Evolutionary conservation across 2,329 filamentous ascomycete genomes (phyloP).

Genomic region (Myriosclerotinia scirpicola): DNA sequence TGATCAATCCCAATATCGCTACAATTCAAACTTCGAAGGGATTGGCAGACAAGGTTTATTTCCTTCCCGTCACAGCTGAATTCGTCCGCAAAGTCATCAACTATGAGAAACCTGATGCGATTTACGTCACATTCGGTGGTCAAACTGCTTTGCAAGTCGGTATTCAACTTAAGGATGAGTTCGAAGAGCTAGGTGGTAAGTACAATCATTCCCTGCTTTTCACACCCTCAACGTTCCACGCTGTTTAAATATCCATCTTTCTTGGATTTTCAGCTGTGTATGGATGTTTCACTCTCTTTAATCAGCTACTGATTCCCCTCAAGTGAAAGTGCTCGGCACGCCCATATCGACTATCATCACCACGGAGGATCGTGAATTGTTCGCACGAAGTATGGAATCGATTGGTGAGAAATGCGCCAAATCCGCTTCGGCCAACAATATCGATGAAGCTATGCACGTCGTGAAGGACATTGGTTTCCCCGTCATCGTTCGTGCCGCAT

Average conservation of each 20-base stretch:
- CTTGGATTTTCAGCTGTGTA: no score
- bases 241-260: not conserved
- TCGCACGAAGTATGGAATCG: slow-evolving; percentile 91
- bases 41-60: slow-evolving; percentile 96
- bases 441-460: slow-evolving; percentile 89
- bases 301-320: not conserved
- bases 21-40: slow-evolving; percentile 97
- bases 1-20: slow-evolving; percentile 97
- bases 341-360: slow-evolving; percentile 77
- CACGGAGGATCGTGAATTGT: slow-evolving; percentile 93
- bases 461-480: slow-evolving; percentile 89
- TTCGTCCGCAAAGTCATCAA: slow-evolving; percentile 98
- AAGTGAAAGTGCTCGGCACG: slow-evolving; percentile 78
- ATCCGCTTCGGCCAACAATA: slow-evolving; percentile 85
- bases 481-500: slow-evolving; percentile 96
- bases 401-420: slow-evolving; percentile 97
- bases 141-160: slow-evolving; percentile 96
- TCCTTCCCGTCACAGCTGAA: slow-evolving; percentile 94
- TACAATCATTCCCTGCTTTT: not conserved
- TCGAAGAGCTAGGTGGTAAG: slow-evolving; percentile 13
- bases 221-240: not conserved
- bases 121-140: slow-evolving; percentile 95
- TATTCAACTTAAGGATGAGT: slow-evolving; percentile 88
- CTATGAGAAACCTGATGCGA: slow-evolving; percentile 90
- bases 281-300: not conserved